A percentile compares a stretch with the other conserved stretches of the same genome.
phyloP scores from a whole-genome alignment of 2,329 filamentous ascomycete species.

The Parastagonospora avenae region DNA sequence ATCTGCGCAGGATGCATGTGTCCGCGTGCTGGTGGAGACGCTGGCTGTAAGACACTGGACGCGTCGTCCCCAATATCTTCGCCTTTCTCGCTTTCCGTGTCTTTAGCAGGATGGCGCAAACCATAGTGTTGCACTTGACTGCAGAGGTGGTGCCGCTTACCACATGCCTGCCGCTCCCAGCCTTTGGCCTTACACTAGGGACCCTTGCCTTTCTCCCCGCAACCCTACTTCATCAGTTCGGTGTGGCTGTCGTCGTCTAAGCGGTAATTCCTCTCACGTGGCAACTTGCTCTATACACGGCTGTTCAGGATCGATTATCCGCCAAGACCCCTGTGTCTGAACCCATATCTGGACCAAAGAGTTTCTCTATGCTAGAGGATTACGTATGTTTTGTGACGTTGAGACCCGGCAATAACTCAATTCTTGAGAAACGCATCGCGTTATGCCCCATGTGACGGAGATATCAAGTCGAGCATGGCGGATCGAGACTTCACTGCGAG shows the following conservation, averaged over 20 bases:
- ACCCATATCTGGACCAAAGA: slow-evolving; percentile 15
- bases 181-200: slow-evolving; percentile 9
- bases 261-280: slow-evolving; percentile 28
- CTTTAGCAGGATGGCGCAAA: slow-evolving; percentile 1
- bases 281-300: slow-evolving; percentile 12
- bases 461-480: slow-evolving; percentile 3
- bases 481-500: slow-evolving; percentile 19
- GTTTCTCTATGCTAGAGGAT: slow-evolving; percentile 10
- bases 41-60: slow-evolving; percentile 17
- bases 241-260: background rate
- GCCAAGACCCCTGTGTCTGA: slow-evolving; percentile 31
- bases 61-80: slow-evolving; percentile 33
- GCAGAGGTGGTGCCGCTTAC: slow-evolving; percentile 3
- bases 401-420: slow-evolving; percentile 18
- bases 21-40: slow-evolving; percentile 29
- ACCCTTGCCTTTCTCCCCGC: slow-evolving; percentile 4
- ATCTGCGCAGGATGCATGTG: slow-evolving; percentile 25
- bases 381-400: slow-evolving; percentile 18
- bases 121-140: background rate
- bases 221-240: background rate
- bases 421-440: slow-evolving; percentile 16
- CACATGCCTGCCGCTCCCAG: slow-evolving; percentile 8
- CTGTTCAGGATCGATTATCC: slow-evolving; percentile 12
- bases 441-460: slow-evolving; percentile 19
- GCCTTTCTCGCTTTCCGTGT: slow-evolving; percentile 2